These are phyloP conservation scores for Heritiera littoralis DNA, from an alignment of 345 rosid species.

Conservation along the genomic window DNA sequence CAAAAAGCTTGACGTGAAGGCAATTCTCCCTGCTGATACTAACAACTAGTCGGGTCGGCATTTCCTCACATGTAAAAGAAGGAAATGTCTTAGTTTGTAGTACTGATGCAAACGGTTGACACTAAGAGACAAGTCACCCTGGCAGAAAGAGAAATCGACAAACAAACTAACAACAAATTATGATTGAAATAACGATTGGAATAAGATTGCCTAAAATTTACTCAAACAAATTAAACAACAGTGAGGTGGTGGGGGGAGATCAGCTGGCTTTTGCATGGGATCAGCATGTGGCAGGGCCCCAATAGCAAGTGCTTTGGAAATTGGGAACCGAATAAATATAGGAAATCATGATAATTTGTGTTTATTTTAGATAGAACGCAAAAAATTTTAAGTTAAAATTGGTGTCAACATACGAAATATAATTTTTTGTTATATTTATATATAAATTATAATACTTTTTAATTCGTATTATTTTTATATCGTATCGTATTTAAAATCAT, in stretches of 20 bases:
- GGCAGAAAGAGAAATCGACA: too few relatives aligned
- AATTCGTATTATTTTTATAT: too few relatives aligned
- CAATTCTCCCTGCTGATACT: too few relatives aligned
- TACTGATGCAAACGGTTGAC: neutral
- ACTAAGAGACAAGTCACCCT: neutral
- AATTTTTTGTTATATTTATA: too few relatives aligned
- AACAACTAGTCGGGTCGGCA: neutral
- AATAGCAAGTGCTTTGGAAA: neutral
- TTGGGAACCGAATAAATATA: neutral
- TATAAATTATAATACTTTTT: too few relatives aligned
- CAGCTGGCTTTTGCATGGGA: conserved; percentile 10
- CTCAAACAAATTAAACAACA: neutral
- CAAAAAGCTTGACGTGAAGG: too few relatives aligned
- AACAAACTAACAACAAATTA: neutral
- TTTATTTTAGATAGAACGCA: too few relatives aligned
- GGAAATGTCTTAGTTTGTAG: neutral
- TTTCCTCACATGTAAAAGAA: neutral
- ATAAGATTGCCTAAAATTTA: neutral
- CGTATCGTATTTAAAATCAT: too few relatives aligned
- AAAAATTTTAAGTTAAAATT: too few relatives aligned
- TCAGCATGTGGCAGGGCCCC: conserved; percentile 16
- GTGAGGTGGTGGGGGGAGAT: neutral
- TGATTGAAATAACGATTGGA: neutral
- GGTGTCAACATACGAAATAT: too few relatives aligned
- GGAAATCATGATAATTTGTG: too few relatives aligned